Base-by-base conservation (phyloP, 1,284 basidiomycete genomes). In the Naganishia sp. region DNA sequence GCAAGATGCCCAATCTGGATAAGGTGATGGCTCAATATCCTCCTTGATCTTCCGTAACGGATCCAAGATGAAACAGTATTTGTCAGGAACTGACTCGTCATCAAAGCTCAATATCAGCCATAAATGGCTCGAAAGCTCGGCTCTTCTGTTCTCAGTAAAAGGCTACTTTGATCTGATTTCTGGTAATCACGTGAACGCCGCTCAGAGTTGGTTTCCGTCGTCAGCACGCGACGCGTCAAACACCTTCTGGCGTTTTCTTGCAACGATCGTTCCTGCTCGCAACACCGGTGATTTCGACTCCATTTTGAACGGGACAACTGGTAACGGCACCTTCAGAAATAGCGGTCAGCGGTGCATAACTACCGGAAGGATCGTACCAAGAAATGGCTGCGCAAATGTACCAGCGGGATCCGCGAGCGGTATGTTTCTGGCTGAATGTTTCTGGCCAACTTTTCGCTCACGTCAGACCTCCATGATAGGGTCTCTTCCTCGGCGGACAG, bases 401-500 rank as follows among this genome's bases (percentile, higher is more conserved):
- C 71, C 80, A 81, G 69, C 71, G 78, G 49, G 80, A 81, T 69
- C 79, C 79, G 10, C 70, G 79, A 67, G 77, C 79, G 68, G 79
- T 80, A 49, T 71, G 77, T 76, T n/a, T 9, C 16, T 49, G 13
- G 39, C 28, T 46, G 33, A 5, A 48, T 49, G 23, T 21, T 31
- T 45, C 42, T 28, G 31, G 13, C 44, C 33, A 25, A 52, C n/a
- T 23, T 39, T 28, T 2, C 11, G 48, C 49, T 39, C 21, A 52
- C 7, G 15, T 45, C 33, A 4, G 11, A 18, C 9, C 31, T n/a
- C 43, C 16, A 18, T 33, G 33, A 55, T 68, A 79, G 77, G 92
- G 92, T 66, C 88, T 90, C 52, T 97, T 98, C 79, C 84, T 97
- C 52, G 94, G 94, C 69, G 94, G 94, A 48, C 90, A 95, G 80